Conservation (phyloP, 2,329 filamentous ascomycete genomes). For the Lecanoromycetidae sp. region DNA sequence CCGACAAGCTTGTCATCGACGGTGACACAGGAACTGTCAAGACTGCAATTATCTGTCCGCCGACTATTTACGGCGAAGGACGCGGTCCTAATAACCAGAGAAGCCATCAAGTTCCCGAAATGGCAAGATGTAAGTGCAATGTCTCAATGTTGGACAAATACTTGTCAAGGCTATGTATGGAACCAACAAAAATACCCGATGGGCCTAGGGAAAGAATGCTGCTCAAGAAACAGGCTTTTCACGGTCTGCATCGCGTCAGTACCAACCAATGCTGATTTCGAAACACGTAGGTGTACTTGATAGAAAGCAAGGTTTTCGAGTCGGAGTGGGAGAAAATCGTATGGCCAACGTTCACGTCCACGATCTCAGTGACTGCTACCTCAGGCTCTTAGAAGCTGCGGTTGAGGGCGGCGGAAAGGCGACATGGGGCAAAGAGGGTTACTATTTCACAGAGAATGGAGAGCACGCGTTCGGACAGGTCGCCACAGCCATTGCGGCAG, state of each 20-base stretch:
- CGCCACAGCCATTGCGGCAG: slow-evolving; percentile 25
- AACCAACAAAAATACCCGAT: too few species aligned
- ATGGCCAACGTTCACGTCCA: slow-evolving; percentile 33
- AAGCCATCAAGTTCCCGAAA: slow-evolving; percentile 32
- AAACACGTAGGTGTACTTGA: too few species aligned
- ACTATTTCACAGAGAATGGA: slow-evolving; percentile 37
- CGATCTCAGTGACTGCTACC: slow-evolving; percentile 30
- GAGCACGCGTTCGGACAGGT: slow-evolving; percentile 32
- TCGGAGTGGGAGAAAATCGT: slow-evolving; percentile 30
- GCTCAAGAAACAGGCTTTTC: too few species aligned
- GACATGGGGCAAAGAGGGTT: slow-evolving; percentile 34
- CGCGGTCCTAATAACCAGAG: slow-evolving; percentile 28
- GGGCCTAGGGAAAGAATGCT: too few species aligned
- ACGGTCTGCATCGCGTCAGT: too few species aligned
- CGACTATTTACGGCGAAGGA: slow-evolving; percentile 31
- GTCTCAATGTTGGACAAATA: too few species aligned
- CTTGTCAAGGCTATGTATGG: too few species aligned
- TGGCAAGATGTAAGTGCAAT: slow-evolving; percentile 28
- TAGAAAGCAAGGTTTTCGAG: slow-evolving; percentile 18
- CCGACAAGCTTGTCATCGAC: slow-evolving; percentile 30
- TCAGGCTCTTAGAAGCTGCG: slow-evolving; percentile 29
- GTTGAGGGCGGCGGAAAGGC: slow-evolving; percentile 29
- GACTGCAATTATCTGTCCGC: slow-evolving; percentile 31
- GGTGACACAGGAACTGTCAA: slow-evolving; percentile 24
- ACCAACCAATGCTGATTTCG: too few species aligned